Percentiles rank a stretch among this genome's conserved stretches.
phyloP scores from a whole-genome alignment of 1,284 basidiomycete species.

The Pseudozyma sp. region DNA sequence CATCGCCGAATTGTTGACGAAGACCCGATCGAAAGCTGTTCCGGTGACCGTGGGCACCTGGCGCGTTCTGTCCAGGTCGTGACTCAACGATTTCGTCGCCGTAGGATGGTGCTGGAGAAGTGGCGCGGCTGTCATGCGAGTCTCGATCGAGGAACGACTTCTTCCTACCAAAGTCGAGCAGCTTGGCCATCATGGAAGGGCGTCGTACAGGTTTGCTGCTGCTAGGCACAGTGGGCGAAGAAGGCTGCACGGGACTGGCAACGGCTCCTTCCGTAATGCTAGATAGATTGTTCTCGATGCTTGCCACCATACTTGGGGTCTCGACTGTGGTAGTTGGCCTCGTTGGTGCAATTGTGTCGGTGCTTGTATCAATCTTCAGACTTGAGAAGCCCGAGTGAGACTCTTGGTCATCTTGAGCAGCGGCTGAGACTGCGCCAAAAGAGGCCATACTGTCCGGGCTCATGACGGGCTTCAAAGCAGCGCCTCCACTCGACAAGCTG shows the following conservation, averaged over 20 bases:
- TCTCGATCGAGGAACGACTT: conserved; percentile 44
- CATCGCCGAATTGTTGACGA: conserved; percentile 12
- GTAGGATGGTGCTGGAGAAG: conserved; percentile 15
- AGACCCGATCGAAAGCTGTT: conserved; percentile 30
- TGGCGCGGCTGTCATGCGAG: conserved; percentile 11
- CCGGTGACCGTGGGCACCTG: conserved; percentile 10
- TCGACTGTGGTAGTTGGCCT: conserved; percentile 11
- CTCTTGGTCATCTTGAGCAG: conserved; percentile 19
- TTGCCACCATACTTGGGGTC: conserved; percentile 7
- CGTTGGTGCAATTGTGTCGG: not conserved
- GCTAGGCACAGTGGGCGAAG: conserved; percentile 7
- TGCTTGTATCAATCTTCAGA: conserved; percentile 10
- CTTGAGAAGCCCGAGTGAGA: conserved; percentile 16
- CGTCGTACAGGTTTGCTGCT: conserved; percentile 21
- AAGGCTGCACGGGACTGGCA: conserved; percentile 16
- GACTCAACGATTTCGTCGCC: conserved; percentile 11
- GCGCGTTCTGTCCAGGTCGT: not conserved
- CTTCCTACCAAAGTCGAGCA: conserved; percentile 45
- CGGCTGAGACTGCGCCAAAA: conserved; percentile 19
- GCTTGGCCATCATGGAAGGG: conserved; percentile 48
- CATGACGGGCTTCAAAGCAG: conserved; percentile 15
- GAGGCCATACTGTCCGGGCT: conserved; percentile 37
- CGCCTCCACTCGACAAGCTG: conserved; percentile 25
- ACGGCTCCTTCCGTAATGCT: conserved; percentile 39
- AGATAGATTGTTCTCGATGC: conserved; percentile 16